These are phyloP conservation scores for Raffaelea ambrosiae DNA, from an alignment of 2,329 filamentous ascomycete species.

Conservation along the genomic window DNA sequence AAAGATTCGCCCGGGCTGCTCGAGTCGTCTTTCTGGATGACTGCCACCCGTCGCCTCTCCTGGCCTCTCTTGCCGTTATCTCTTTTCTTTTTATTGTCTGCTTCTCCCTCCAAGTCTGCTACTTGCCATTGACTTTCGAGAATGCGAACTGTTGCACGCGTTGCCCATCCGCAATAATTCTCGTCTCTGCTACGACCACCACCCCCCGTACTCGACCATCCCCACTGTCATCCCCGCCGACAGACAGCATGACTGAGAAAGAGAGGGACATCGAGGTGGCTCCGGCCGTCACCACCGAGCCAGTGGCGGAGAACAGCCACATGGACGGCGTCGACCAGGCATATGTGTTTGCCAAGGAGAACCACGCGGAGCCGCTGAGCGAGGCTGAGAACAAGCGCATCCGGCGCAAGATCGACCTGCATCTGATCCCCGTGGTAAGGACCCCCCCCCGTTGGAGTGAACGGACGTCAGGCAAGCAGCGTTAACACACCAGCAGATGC, in stretches of 20 bases:
- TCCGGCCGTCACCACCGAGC: background rate
- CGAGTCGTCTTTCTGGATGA: too few species aligned
- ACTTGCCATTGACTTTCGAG: too few species aligned
- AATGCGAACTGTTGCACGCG: too few species aligned
- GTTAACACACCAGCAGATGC: slow-evolving; percentile 3
- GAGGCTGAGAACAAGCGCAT: slow-evolving; percentile 6
- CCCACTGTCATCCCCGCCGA: background rate
- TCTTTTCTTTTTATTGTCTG: too few species aligned
- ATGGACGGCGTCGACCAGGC: slow-evolving; percentile 1
- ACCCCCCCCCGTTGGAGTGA: background rate
- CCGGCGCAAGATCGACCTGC: slow-evolving; percentile 20
- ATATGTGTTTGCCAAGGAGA: background rate
- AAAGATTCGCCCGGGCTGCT: too few species aligned
- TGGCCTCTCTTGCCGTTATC: too few species aligned
- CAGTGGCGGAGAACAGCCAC: background rate
- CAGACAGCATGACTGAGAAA: background rate
- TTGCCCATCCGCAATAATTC: too few species aligned
- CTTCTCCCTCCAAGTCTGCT: too few species aligned
- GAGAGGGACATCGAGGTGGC: too few species aligned
- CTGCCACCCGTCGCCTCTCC: too few species aligned
- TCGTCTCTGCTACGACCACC: too few species aligned
- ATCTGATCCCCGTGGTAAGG: slow-evolving; percentile 1
- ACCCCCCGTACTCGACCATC: background rate
- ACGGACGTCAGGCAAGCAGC: background rate
- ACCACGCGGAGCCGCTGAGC: slow-evolving; percentile 2